Conservation (phyloP, 805 yeast genomes). For the baker's yeast (Saccharomyces cerevisiae) region DNA sequence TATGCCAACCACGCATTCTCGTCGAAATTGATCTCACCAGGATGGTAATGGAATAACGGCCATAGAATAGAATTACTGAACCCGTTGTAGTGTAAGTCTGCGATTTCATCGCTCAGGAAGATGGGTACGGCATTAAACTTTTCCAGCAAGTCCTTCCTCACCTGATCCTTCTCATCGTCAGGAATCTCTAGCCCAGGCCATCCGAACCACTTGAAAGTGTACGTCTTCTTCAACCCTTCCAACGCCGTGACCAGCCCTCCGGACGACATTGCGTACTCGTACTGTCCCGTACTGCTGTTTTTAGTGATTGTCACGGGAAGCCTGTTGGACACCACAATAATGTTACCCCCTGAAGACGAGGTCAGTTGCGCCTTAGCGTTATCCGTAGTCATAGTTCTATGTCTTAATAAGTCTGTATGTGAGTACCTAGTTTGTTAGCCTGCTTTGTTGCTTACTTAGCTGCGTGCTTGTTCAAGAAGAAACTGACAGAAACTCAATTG, state of each 20-base stretch:
- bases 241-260: slow-evolving; percentile 96
- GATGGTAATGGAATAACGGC: slow-evolving; percentile 98
- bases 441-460: neutral
- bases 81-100: slow-evolving; percentile 94
- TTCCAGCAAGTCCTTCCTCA: slow-evolving; percentile 58
- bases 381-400: neutral
- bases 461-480: neutral
- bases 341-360: slow-evolving; percentile 42
- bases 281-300: slow-evolving; percentile 46
- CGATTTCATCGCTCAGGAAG: slow-evolving; percentile 77
- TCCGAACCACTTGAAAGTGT: slow-evolving; percentile 93
- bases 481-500: neutral
- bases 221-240: slow-evolving; percentile 77
- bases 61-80: slow-evolving; percentile 89
- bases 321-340: slow-evolving; percentile 87
- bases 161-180: slow-evolving; percentile 58
- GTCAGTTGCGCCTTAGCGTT: neutral
- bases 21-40: slow-evolving; percentile 97
- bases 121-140: slow-evolving; percentile 88
- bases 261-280: slow-evolving; percentile 84
- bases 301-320: slow-evolving; percentile 87
- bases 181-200: slow-evolving; percentile 95
- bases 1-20: slow-evolving; percentile 98
- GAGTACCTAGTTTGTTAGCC: neutral
- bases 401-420: neutral